Evolutionary conservation across 331 rosid species (phyloP), one percentile per base, ranked within the genome.

Genomic region (Rosa hybrid): DNA sequence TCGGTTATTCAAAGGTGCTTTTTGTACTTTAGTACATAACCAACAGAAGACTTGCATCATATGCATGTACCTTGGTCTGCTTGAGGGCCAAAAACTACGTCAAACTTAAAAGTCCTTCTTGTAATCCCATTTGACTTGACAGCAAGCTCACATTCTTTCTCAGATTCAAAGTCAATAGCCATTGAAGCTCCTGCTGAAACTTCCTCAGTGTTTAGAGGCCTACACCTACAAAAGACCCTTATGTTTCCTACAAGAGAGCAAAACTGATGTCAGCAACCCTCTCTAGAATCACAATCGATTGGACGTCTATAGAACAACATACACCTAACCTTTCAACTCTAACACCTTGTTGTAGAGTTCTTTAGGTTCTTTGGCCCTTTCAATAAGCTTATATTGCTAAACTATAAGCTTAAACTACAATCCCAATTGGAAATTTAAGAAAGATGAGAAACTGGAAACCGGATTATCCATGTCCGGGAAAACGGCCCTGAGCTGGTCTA

Each of bases 161-260:
- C 91, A 79, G 90, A 86, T 80, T 95, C 99, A 81, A 93, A 95
- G 81, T 91, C 99, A 78, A 93, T 79, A 67, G 92, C 91, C 94
- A 85, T 59, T 67, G 92, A 42, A 72, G 97, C 88, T 82, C 97
- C 98, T 72, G 87, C 84, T 65, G 92, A 74, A 51, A 83, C 77
- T 88, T 95, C 99, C 53, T 90, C 90, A 0, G 83, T 77, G 78
- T 95, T 91, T 41, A 90, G 89, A 68, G 99, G 99, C 87, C 98
- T 93, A 84, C 98, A 95, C 80, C 98, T 86, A 82, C 99, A 95
- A 78, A 90, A 95, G 85, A 93, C 99, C 85, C 99, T 86, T 78
- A 95, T 95, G 90, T 95, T 95, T 87, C 99, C 98, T 92, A 85
- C 83, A 76, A 67, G 45, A 62, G 50, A 75, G 79, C 71, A 81